phyloP scores from a whole-genome alignment of 1,284 basidiomycete species.

The Tylopilus sp. region DNA sequence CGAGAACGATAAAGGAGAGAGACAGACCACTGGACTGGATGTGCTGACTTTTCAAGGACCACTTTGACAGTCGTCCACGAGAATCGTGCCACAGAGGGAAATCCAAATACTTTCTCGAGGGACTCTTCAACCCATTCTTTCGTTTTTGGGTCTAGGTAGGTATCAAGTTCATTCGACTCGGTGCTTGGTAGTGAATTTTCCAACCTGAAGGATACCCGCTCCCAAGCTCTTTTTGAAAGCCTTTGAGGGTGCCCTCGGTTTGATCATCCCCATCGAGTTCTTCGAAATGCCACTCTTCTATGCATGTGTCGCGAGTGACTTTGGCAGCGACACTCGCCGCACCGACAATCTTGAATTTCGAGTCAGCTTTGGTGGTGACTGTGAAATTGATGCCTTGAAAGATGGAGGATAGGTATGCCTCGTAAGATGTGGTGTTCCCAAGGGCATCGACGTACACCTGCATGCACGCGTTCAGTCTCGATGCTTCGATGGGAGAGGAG shows the following conservation, averaged over 20 bases:
- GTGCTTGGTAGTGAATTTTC: neutral
- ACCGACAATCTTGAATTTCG: constrained; percentile 93
- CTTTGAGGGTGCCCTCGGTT: constrained; percentile 13
- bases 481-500: neutral
- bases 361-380: constrained; percentile 91
- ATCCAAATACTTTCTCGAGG: constrained; percentile 90
- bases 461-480: neutral
- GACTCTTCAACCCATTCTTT: constrained; percentile 79
- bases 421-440: constrained; percentile 83
- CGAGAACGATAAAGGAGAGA: neutral
- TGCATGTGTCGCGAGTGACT: constrained; percentile 89
- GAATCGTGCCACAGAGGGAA: constrained; percentile 87
- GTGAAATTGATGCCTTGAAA: constrained; percentile 87
- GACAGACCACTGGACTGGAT: constrained; percentile 75
- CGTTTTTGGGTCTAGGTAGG: constrained; percentile 79
- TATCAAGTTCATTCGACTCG: constrained; percentile 5
- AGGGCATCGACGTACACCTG: constrained; percentile 96
- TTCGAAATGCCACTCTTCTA: constrained; percentile 82
- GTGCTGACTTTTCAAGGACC: constrained; percentile 76
- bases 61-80: constrained; percentile 95
- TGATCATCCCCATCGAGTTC: constrained; percentile 39
- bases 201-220: constrained; percentile 88
- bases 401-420: constrained; percentile 70
- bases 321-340: constrained; percentile 97
- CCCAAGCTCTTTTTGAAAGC: constrained; percentile 60